A percentile compares a stretch with the other conserved stretches of the same genome.
phyloP scores from a whole-genome alignment of 192 early-diverging fungal genomes.

The Dissophora ornata region DNA sequence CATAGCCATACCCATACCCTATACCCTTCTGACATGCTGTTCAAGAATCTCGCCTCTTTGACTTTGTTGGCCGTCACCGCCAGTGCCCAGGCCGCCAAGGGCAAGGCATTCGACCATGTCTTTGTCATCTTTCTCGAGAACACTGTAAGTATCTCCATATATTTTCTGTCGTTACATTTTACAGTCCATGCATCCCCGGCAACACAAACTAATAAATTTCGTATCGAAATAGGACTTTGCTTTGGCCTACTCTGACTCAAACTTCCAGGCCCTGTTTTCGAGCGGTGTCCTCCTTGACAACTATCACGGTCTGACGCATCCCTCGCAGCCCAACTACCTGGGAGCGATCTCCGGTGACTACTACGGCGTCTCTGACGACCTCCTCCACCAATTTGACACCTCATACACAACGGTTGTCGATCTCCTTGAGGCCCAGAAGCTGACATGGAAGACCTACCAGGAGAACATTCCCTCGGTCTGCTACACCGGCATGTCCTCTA shows the following conservation, averaged over 20 bases:
- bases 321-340: conserved; percentile 82
- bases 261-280: not conserved
- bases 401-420: conserved; percentile 58
- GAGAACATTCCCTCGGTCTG: conserved; percentile 69
- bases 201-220: not conserved
- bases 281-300: conserved; percentile 67
- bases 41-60: conserved; percentile 11
- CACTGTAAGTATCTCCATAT: conserved; percentile 2
- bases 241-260: conserved; percentile 13
- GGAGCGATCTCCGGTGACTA: conserved; percentile 63
- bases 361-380: conserved; percentile 60
- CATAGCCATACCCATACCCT: too few relatives aligned
- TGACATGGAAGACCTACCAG: conserved; percentile 74
- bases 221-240: conserved; percentile 4
- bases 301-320: conserved; percentile 67
- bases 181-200: too few relatives aligned
- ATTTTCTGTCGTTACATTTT: too few relatives aligned
- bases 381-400: conserved; percentile 55
- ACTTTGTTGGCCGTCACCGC: not conserved
- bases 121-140: conserved; percentile 40
- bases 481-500: conserved; percentile 30
- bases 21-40: not conserved
- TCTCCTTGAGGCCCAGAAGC: conserved; percentile 62
- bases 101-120: conserved; percentile 31
- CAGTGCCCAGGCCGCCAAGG: conserved; percentile 14